Conservation (phyloP, 2,329 filamentous ascomycete species). For the Fusarium agapanthi region DNA sequence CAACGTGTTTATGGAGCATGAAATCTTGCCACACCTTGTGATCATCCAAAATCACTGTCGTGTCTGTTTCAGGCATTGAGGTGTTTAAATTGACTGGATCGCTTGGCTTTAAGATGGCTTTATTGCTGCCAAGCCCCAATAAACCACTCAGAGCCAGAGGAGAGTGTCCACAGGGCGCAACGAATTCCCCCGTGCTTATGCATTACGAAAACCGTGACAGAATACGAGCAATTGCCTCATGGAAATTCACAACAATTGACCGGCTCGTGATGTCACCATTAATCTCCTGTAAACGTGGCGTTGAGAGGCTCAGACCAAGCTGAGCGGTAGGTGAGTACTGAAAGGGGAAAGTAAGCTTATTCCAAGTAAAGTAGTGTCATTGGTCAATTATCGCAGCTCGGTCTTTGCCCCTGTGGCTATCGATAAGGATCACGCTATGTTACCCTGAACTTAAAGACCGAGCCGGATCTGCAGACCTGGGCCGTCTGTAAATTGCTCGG, state of each 20-base stretch:
- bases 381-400: rapidly evolving
- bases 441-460: neutral
- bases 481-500: rapidly evolving
- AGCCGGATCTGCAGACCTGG: rapidly evolving
- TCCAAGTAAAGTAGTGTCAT: rapidly evolving
- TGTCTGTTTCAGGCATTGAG: neutral
- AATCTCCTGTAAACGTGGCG: neutral
- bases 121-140: neutral
- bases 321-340: rapidly evolving
- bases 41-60: rapidly evolving
- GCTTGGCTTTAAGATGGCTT: neutral
- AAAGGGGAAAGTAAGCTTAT: neutral
- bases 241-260: neutral
- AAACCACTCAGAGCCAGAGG: neutral
- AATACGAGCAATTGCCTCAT: neutral
- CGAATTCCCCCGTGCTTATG: neutral
- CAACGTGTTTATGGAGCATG: rapidly evolving
- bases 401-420: neutral
- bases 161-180: neutral
- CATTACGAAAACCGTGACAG: neutral
- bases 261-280: neutral
- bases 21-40: neutral
- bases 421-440: neutral
- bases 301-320: neutral
- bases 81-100: neutral